A percentile compares a stretch with the other conserved stretches of the same genome.
phyloP scores from a whole-genome alignment of 2,329 filamentous ascomycete genomes.

The Ascomycota sp. region DNA sequence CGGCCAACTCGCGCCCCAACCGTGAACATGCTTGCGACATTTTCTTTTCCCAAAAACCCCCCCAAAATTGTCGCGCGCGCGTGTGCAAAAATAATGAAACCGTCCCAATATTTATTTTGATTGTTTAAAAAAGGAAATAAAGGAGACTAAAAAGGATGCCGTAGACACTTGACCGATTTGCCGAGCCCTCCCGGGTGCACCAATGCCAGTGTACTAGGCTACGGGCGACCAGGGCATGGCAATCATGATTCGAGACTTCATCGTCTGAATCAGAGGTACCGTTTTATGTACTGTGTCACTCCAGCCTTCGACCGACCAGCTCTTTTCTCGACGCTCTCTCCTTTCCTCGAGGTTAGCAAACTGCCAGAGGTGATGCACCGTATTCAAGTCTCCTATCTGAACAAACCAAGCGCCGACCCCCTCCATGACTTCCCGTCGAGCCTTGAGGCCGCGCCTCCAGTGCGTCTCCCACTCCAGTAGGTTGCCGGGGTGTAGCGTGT shows the following conservation, averaged over 20 bases:
- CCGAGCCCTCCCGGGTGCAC: no score
- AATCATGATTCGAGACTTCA: slow-evolving; percentile 86
- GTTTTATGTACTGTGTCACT: slow-evolving; percentile 96
- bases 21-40: no score
- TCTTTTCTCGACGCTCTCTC: slow-evolving; percentile 75
- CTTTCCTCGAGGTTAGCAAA: slow-evolving; percentile 93
- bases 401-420: slow-evolving; percentile 97
- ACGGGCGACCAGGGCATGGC: slow-evolving; percentile 96
- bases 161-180: no score
- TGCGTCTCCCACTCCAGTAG: slow-evolving; percentile 97
- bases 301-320: slow-evolving; percentile 91
- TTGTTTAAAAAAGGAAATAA: no score
- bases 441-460: slow-evolving; percentile 82
- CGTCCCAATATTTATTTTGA: no score
- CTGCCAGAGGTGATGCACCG: slow-evolving; percentile 95
- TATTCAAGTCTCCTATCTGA: slow-evolving; percentile 93
- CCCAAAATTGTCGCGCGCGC: no score
- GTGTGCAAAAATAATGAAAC: no score
- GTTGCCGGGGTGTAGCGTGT: slow-evolving; percentile 89
- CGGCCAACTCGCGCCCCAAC: no score
- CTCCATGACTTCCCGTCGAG: slow-evolving; percentile 92
- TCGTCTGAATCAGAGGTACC: slow-evolving; percentile 84
- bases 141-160: no score
- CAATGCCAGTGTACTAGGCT: no score
- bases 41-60: no score